A percentile compares a stretch with the other conserved stretches of the same genome.
Conservation (phyloP, 208 protist genomes). For the Leishmania turanica region DNA sequence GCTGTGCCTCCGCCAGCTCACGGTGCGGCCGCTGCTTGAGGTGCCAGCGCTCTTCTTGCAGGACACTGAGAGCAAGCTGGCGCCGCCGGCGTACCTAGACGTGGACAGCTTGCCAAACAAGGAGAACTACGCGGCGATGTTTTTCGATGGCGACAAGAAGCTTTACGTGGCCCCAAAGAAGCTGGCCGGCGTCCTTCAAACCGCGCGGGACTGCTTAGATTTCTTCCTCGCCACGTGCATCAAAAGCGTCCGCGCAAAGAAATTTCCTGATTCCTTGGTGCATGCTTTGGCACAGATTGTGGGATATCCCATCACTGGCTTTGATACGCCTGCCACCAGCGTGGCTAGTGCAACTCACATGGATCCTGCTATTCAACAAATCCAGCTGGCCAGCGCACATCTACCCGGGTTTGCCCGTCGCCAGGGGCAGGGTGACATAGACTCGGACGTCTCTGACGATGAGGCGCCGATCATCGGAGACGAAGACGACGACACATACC, state of each 20-base stretch:
- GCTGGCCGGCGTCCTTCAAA: constrained; percentile 54
- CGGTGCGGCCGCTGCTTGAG: constrained; percentile 51
- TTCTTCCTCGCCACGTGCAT: constrained; percentile 86
- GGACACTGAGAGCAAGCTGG: constrained; percentile 66
- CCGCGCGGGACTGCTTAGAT: constrained; percentile 81
- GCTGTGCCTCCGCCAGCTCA: constrained; percentile 78
- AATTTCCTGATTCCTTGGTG: constrained; percentile 71
- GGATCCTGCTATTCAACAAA: constrained; percentile 26
- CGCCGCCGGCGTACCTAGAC: constrained; percentile 43
- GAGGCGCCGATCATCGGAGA: constrained; percentile 31
- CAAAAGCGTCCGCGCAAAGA: constrained; percentile 68
- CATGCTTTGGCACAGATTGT: constrained; percentile 53
- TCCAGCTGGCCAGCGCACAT: constrained; percentile 23
- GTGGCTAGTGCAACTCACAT: constrained; percentile 1
- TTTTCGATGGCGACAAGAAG: constrained; percentile 89
- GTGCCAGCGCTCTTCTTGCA: constrained; percentile 54
- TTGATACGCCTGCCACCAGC: constrained; percentile 2
- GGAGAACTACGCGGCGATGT: constrained; percentile 57
- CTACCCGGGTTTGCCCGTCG: constrained; percentile 44
- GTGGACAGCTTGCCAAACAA: constrained; percentile 40
- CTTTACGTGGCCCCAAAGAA: constrained; percentile 60
- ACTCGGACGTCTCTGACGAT: constrained; percentile 32
- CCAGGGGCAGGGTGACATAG: constrained; percentile 7
- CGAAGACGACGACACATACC: constrained; percentile 38
- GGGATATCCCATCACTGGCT: constrained; percentile 55